Evolutionary conservation across 345 rosid species (phyloP).

Genomic region (Hibiscus trionum): DNA sequence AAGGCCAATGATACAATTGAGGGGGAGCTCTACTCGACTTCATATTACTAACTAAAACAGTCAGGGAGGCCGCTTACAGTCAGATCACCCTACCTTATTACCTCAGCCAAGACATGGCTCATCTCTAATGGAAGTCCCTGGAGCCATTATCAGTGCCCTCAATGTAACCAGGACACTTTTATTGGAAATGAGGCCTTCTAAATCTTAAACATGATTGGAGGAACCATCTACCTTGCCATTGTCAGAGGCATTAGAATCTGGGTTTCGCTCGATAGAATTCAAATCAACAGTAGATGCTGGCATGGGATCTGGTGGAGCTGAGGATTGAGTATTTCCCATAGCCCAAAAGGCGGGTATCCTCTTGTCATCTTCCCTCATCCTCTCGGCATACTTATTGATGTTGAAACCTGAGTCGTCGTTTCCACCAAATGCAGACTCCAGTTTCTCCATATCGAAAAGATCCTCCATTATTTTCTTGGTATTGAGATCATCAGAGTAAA

Average conservation of each 20-base stretch:
- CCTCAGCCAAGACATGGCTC: conserved; percentile 11
- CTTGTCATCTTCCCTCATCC: conserved; percentile 83
- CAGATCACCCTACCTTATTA: neutral
- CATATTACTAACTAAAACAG: conserved; percentile 3
- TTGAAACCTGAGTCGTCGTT: conserved; percentile 47
- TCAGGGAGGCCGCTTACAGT: conserved; percentile 8
- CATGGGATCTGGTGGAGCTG: conserved; percentile 14
- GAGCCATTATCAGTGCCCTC: conserved; percentile 18
- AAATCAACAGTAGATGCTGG: conserved; percentile 24
- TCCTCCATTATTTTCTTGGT: conserved; percentile 70
- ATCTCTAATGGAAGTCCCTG: conserved; percentile 9
- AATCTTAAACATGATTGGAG: conserved; percentile 7
- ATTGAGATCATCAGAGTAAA: conserved; percentile 54
- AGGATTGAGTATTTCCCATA: conserved; percentile 16
- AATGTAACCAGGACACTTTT: conserved; percentile 7
- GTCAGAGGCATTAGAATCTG: conserved; percentile 48
- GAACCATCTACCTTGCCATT: conserved; percentile 27
- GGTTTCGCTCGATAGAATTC: conserved; percentile 27
- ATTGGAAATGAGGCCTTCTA: conserved; percentile 5
- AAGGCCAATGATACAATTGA: neutral
- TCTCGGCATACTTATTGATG: conserved; percentile 51
- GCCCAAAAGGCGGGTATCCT: conserved; percentile 40
- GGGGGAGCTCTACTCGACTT: neutral
- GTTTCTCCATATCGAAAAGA: conserved; percentile 54
- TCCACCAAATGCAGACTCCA: conserved; percentile 80